These are phyloP conservation scores for Fusarium lateritium DNA, from an alignment of 2,329 filamentous ascomycete genomes.

Conservation along the genomic window DNA sequence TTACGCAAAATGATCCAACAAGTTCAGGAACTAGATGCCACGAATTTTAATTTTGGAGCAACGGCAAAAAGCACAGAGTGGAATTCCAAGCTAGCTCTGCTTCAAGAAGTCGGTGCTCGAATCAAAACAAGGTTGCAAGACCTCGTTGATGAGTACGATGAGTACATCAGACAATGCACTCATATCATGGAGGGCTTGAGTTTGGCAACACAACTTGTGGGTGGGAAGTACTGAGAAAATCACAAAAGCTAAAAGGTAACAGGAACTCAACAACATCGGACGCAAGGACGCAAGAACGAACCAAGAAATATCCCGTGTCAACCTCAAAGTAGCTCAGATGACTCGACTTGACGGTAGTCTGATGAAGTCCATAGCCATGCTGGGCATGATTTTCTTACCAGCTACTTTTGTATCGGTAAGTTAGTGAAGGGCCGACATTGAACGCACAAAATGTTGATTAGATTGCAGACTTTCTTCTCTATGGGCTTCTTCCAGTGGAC, in stretches of 20 bases:
- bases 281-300: not conserved
- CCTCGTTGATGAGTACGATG: conserved; percentile 7
- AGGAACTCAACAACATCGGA: not conserved
- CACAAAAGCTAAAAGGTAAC: fast-evolving
- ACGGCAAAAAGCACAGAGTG: fast-evolving
- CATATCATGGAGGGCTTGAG: not conserved
- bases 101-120: not conserved
- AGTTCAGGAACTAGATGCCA: fast-evolving
- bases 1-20: not conserved
- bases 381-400: conserved; percentile 17
- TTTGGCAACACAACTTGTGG: conserved; percentile 1
- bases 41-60: not conserved
- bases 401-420: conserved; percentile 20
- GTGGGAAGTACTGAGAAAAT: not conserved
- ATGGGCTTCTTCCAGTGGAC: conserved; percentile 27
- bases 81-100: not conserved
- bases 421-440: fast-evolving
- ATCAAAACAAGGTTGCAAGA: not conserved
- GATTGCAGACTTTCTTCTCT: not conserved
- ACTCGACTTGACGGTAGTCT: not conserved
- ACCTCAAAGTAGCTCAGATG: not conserved
- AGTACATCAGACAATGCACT: conserved; percentile 8
- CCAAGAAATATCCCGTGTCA: conserved; percentile 5
- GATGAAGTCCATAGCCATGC: conserved; percentile 10
- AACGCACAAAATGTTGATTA: not conserved